Conservation (phyloP, 2,329 filamentous ascomycete genomes). For the Canariomyces notabilis region DNA sequence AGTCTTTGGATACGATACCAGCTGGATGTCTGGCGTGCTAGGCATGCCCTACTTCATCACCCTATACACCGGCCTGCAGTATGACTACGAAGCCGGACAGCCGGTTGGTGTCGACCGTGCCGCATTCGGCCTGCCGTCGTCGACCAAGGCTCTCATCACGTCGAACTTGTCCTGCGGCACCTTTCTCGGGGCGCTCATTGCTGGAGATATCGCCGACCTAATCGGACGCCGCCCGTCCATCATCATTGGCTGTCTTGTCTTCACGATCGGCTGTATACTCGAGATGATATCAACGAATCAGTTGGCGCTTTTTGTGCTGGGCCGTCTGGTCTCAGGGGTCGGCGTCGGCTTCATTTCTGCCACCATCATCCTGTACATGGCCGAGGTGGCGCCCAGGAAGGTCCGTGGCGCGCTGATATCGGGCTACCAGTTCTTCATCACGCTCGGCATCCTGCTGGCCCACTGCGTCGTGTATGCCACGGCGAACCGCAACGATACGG, state of each 20-base stretch:
- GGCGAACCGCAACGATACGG: slow-evolving; percentile 52
- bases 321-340: slow-evolving; percentile 59
- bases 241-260: slow-evolving; percentile 56
- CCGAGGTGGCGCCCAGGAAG: slow-evolving; percentile 53
- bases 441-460: slow-evolving; percentile 65
- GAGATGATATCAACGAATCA: slow-evolving; percentile 51
- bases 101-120: slow-evolving; percentile 23
- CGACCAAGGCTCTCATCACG: slow-evolving; percentile 46
- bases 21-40: slow-evolving; percentile 49
- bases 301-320: slow-evolving; percentile 53
- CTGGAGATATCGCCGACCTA: slow-evolving; percentile 60
- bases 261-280: slow-evolving; percentile 53
- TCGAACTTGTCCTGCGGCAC: slow-evolving; percentile 61
- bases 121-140: slow-evolving; percentile 23
- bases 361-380: slow-evolving; percentile 68
- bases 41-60: slow-evolving; percentile 36
- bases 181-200: slow-evolving; percentile 61
- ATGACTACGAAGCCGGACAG: slow-evolving; percentile 25
- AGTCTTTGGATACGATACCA: slow-evolving; percentile 55
- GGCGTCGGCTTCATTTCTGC: slow-evolving; percentile 66
- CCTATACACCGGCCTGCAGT: slow-evolving; percentile 35
- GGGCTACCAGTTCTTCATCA: slow-evolving; percentile 74
- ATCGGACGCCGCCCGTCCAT: slow-evolving; percentile 58
- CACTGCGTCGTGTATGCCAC: slow-evolving; percentile 64
- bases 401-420: slow-evolving; percentile 68